These are phyloP conservation scores for Quercus lobata DNA, from an alignment of 331 rosid species.

Conservation along the genomic window DNA sequence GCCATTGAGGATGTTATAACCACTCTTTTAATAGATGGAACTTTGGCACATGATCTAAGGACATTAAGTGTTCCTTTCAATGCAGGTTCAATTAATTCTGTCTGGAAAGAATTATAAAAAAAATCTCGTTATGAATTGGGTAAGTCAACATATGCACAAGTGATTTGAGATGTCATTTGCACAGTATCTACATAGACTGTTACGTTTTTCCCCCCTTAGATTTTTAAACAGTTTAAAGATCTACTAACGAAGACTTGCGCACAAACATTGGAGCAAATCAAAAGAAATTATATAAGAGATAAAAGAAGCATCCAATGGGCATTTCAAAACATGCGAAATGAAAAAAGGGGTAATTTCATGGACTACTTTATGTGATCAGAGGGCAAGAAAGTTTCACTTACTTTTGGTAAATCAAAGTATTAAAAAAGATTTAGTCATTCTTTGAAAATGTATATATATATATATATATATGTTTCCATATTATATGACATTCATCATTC, in stretches of 20 bases:
- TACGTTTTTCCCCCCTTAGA: not conserved
- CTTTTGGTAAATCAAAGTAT: not conserved
- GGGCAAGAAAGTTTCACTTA: not conserved
- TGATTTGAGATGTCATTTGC: not conserved
- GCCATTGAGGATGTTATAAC: slow-evolving; percentile 47
- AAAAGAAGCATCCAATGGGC: not conserved
- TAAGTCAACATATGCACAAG: not conserved
- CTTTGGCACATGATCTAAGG: slow-evolving; percentile 41
- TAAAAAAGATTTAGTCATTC: not conserved
- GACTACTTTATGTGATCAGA: not conserved
- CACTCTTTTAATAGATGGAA: slow-evolving; percentile 35
- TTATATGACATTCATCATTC: not conserved
- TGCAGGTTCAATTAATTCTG: slow-evolving; percentile 51
- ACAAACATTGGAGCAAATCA: not conserved
- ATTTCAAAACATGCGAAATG: not conserved
- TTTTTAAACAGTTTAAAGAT: not conserved
- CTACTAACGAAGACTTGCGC: not conserved
- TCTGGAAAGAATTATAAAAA: slow-evolving; percentile 18
- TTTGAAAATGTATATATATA: not conserved
- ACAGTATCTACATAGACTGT: not conserved
- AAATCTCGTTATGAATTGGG: not conserved
- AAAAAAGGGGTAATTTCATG: not conserved
- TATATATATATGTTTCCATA: not conserved
- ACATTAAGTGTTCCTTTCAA: slow-evolving; percentile 51
- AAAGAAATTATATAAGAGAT: not conserved